Evolutionary conservation across 257 asterid species (phyloP).

Genomic region (Orobanche coerulescens): DNA sequence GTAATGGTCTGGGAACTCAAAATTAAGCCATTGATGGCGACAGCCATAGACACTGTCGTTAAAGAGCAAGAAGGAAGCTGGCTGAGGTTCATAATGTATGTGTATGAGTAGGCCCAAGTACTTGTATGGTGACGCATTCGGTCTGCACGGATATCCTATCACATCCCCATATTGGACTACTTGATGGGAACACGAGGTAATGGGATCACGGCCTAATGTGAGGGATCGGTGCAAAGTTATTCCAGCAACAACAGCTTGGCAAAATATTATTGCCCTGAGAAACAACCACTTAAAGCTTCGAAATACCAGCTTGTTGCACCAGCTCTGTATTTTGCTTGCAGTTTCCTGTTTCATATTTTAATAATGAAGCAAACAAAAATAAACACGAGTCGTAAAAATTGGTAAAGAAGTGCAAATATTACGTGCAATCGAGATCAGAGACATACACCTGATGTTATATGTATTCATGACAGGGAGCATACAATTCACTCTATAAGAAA

Average conservation of each 20-base stretch:
- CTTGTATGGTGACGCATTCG: constrained; percentile 45
- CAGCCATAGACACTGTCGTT: constrained; percentile 30
- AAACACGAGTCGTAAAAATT: no score
- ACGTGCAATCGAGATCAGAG: no score
- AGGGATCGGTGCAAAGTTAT: constrained; percentile 43
- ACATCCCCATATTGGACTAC: constrained; percentile 36
- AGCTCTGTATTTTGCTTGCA: constrained; percentile 10
- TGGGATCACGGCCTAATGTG: constrained; percentile 36
- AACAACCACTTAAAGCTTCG: no score
- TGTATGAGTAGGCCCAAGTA: constrained; percentile 56
- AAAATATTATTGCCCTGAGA: constrained; percentile 36
- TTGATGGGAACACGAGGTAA: constrained; percentile 29
- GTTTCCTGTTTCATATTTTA: not conserved
- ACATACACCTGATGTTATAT: no score
- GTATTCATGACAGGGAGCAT: no score
- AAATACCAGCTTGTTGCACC: no score
- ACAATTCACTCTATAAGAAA: no score
- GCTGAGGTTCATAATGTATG: constrained; percentile 47
- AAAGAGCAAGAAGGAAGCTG: constrained; percentile 27
- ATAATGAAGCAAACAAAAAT: not conserved
- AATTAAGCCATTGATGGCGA: constrained; percentile 40
- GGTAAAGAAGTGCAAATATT: no score
- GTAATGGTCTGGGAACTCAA: no score
- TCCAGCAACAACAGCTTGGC: constrained; percentile 58
- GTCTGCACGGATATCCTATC: constrained; percentile 53